These are phyloP conservation scores for Rhododendron ferrugineum DNA, from an alignment of 148 eudicot species.

Conservation along the genomic window DNA sequence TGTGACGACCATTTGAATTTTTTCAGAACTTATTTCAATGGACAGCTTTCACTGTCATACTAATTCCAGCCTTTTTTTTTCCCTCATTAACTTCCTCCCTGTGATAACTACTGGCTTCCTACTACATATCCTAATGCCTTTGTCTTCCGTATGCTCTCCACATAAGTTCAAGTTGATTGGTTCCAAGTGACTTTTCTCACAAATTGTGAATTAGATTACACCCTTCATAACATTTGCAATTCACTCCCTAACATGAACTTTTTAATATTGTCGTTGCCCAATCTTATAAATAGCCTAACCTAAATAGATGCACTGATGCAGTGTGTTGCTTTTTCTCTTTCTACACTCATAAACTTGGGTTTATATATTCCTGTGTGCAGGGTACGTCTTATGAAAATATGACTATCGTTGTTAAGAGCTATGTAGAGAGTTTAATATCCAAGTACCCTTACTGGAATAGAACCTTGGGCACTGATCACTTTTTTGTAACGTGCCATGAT, in stretches of 20 bases:
- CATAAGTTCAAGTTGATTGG: not conserved
- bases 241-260: not conserved
- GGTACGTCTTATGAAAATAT: slow-evolving; percentile 87
- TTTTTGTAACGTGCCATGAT: slow-evolving; percentile 92
- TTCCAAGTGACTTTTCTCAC: not conserved
- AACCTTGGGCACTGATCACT: slow-evolving; percentile 93
- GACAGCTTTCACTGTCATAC: not conserved
- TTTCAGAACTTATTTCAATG: not conserved
- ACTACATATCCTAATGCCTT: not conserved
- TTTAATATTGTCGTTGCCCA: not conserved
- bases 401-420: slow-evolving; percentile 72
- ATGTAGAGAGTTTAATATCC: slow-evolving; percentile 68
- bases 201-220: not conserved
- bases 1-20: not conserved
- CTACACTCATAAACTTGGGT: not conserved
- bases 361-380: slow-evolving; percentile 31
- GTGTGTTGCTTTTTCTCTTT: not conserved
- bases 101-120: not conserved
- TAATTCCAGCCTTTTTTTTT: not conserved
- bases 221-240: not conserved
- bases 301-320: not conserved
- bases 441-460: slow-evolving; percentile 96
- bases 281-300: not conserved
- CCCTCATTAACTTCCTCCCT: not conserved
- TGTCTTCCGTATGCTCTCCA: not conserved